Evolutionary conservation across 1,284 basidiomycete genomes (phyloP), one percentile per base, ranked within the genome.

Genomic region (Cutaneotrichosporon sp.): DNA sequence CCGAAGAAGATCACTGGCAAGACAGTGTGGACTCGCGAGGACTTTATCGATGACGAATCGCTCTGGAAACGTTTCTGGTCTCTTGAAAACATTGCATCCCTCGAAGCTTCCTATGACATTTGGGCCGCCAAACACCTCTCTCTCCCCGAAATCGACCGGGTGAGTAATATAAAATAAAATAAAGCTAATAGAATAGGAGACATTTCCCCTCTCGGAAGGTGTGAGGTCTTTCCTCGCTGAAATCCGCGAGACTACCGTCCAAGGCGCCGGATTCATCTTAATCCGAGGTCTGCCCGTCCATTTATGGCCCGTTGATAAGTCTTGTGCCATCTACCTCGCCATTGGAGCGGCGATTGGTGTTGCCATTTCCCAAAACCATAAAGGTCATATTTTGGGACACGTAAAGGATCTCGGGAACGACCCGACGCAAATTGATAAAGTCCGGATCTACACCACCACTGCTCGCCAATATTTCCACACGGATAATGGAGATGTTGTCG

Each of bases 381-480:
- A 80, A 68, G 81, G 80, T 1, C 81, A 82, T 70, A 70, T 81
- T 22, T 68, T 82, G 30, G 81, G 81, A 0, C 81, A 82, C 64
- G 81, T 82, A 66, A 82, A 82, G 69, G 72, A 76, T 57, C 66
- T 82, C 9, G 81, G 81, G 22, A 80, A 81, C 64, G 81, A 82
- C 61, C 79, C 81, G 0, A 82, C 79, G 5, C 75, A 81, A 61
- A 82, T 80, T 56, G 72, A 81, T 73, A 81, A 81, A 69, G 80
- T 82, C 18, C 70, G 81, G 18, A 82, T 82, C 69, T 82, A 82
- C 73, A 76, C 74, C 38, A 82, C 81, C 47, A 75, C 80, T 26
- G 81, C 80, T 1, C 69, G 76, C 13, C 81, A 81, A 64, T 81
- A 77, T 73, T 82, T 82, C 73, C 81, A 82, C 70, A 72, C 72